phyloP scores from a whole-genome alignment of 2,329 filamentous ascomycete species.

The Pyrenochaeta sp. region DNA sequence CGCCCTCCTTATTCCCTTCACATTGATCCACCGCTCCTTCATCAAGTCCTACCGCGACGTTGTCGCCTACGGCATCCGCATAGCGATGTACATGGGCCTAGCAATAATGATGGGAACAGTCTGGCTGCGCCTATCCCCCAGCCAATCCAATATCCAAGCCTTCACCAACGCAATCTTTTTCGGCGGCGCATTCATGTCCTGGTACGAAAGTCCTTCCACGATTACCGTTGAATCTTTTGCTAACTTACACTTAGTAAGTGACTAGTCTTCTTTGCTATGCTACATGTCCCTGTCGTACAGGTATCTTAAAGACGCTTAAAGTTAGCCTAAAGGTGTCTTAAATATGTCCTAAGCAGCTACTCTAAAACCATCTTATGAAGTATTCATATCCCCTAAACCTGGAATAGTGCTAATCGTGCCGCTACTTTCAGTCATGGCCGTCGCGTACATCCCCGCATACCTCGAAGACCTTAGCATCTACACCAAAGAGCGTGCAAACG shows the following conservation, averaged over 20 bases:
- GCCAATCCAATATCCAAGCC: conserved; percentile 78
- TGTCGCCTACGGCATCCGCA: conserved; percentile 81
- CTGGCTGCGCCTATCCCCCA: conserved; percentile 75
- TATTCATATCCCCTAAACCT: too few relatives aligned
- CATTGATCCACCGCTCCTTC: conserved; percentile 78
- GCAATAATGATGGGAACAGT: conserved; percentile 90
- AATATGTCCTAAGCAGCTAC: too few relatives aligned
- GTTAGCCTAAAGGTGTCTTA: too few relatives aligned
- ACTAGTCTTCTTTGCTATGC: too few relatives aligned
- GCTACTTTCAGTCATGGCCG: conserved; percentile 53
- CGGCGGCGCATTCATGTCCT: conserved; percentile 61
- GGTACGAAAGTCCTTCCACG: too few relatives aligned
- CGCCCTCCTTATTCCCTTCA: conserved; percentile 62
- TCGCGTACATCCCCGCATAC: conserved; percentile 85
- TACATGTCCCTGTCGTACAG: too few relatives aligned
- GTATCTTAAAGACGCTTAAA: too few relatives aligned
- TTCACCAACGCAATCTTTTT: conserved; percentile 81
- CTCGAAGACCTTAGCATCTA: conserved; percentile 79
- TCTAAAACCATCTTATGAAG: too few relatives aligned
- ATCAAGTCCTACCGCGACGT: conserved; percentile 87
- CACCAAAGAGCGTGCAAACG: conserved; percentile 81
- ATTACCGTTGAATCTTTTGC: too few relatives aligned
- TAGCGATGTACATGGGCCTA: conserved; percentile 82
- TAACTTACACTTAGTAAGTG: too few relatives aligned
- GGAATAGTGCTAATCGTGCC: too few relatives aligned